Evolutionary conservation across 2,329 filamentous ascomycete genomes (phyloP), one percentile per base, ranked within the genome.

Genomic region (Biscogniauxia marginata): DNA sequence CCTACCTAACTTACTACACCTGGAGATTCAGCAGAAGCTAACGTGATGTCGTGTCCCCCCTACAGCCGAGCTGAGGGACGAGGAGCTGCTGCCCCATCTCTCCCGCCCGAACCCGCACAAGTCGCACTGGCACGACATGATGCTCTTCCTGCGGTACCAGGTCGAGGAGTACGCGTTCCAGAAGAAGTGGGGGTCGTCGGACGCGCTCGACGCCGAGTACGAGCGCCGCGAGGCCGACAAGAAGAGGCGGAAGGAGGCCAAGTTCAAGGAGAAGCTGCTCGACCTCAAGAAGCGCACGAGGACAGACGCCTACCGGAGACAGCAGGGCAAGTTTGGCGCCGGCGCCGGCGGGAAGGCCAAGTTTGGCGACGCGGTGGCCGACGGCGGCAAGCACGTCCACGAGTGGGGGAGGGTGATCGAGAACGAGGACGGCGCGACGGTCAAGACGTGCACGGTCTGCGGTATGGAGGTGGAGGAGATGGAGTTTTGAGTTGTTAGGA

Each of bases 101-200:
- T 89, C 90, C 53, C 87, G 88, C 30, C 93, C 95, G 1, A 99
- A 99, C 67, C 95, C 95, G 0, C 95, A 97, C 75, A 97, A 97
- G 72, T 86, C 89, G 0, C 92, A 93, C 56, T 99, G 92, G 91
- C 92, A 97, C 73, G 91, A 96, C 77, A 99, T 99, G 95, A 96
- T 96, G 88, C 83, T 99, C 2, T 99, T 95, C 71, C 79, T 99
- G 20, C 88, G 95, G 0, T 96, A 86, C 58, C 95, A 99, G 70
- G 90, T 99, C 2, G 95, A 99, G 70, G 91, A 92, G 55, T 97
- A 97, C 70, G 95, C 93, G 0, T 88, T 98, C 66, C 74, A 82
- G 1, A 86, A 85, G 62, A 97, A 97, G 76, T 99, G 95, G 95
- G 95, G 95, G 0, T 91, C 88, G 0, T 75, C 90, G 0, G 92